Evolutionary conservation across 108 stramenopile genomes (phyloP), one percentile per base, ranked within the genome.

Genomic region (Stephanodiscus minutulus): DNA sequence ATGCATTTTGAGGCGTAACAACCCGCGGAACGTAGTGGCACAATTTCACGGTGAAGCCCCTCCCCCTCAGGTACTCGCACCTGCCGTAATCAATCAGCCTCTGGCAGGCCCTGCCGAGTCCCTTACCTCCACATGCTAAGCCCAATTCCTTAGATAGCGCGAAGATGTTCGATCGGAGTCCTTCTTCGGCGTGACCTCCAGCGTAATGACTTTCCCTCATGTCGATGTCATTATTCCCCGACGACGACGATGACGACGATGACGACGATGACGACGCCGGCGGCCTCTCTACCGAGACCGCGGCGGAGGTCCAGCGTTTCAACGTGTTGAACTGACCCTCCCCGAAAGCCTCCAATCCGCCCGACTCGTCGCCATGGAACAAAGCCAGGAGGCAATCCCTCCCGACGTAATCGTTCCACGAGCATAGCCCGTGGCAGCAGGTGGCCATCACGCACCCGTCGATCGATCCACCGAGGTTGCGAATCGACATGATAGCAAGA

Each of bases 391-490:
- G 72, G 67, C 73, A 83, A 65, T 91, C 83, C 54, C 93, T 82
- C 9, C 93, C 93, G 20, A 90, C 89, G 54, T 92, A 95, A 24
- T 88, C 86, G 2, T 81, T 64, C 91, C 91, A 95, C 44, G 64
- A 64, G 64, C 93, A 95, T 9, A 91, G 69, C 18, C 93, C 93
- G 76, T 95, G 93, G 64, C 93, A 95, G 58, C 93, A 95, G 5
- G 93, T 95, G 1, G 93, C 93, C 57, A 95, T 68, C 43, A 92
- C 62, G 73, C 89, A 95, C 20, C 80, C 86, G 46, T 76, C 68
- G 11, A 91, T 64, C 56, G 68, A 24, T 28, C 68, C n/a, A n/a
- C n/a, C 69, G 56, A 64, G 27, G 41, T 77, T 53, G 22, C 72
- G 60, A 37, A 92, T 57, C 18, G 90, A 73, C 64, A 89, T 92